Base-by-base conservation (phyloP, 108 stramenopile genomes). In the Cyclotella kingstonii region DNA sequence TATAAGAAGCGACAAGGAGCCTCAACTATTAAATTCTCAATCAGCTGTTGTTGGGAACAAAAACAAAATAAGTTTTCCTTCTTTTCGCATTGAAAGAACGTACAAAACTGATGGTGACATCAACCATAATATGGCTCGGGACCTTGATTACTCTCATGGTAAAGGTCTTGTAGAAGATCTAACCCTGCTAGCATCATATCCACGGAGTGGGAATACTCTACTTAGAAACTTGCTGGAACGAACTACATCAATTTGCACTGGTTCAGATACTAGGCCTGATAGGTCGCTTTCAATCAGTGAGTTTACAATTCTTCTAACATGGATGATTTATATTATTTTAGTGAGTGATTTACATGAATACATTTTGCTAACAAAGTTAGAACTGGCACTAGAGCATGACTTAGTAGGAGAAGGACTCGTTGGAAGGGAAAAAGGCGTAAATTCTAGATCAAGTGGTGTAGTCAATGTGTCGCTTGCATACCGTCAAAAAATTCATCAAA, bases 191-290 rank as follows among this genome's bases (percentile, higher is more conserved):
- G 84, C 84, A 35, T 89, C 86, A 27, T 97, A 97, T 70, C 96
- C 96, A 19, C 77, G 96, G 28, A 86, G 84, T 19, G 96, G 96
- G 12, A 97, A 97, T 70, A 85, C 96, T 0, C 53, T 93, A 8
- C 55, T 95, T 33, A 77, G 96, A 15, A 81, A 75, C 27, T 71
- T 93, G 41, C 47, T 95, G 43, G 96, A 97, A 78, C 58, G 73
- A 8, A 64, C 61, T 4, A 92, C 91, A 10, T 84, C 84, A 12
- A 61, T 83, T 45, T 81, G 95, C 18, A 98, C 98, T 5, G 96
- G 95, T 25, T 93, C 93, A 7, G 98, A 98, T 77, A 96, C 93
- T 0, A 79, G 93, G 34, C 82, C 87, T 12, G 85, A 87, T 76
- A 83, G 96, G 14, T 84, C 89, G 2, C 70, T 97, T 11, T 85